Evolutionary conservation across 2,329 filamentous ascomycete genomes (phyloP), one percentile per base, ranked within the genome.

Genomic region (Emmonsia crescens): DNA sequence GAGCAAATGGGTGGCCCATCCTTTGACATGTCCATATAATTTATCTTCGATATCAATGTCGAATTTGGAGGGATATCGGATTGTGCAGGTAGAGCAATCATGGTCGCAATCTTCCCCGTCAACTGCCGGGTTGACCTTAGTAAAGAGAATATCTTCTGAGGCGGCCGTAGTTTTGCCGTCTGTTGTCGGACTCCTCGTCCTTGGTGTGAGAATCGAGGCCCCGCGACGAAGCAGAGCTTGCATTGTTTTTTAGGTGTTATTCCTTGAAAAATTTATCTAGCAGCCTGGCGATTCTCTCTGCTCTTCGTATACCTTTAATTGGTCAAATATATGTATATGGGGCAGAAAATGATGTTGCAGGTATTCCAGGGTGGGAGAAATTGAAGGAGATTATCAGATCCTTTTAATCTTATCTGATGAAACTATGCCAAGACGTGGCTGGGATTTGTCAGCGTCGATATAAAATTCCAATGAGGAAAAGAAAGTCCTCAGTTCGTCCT

Each of bases 71-170:
- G 93, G 93, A 72, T 92, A 95, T 64, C 85, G 83, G 66, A 93
- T 80, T 16, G 85, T 84, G 79, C 94, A 97, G 66, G 80, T 85
- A 29, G 85, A 84, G 78, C 93, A 99, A 76, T 97, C 93, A 73
- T 85, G 90, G 61, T 89, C 79, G 73, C 94, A 97, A 66, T 92
- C 92, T 48, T 95, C 89, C 65, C 92, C 93, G 75, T 96, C 93
- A 49, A 89, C 77, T 3, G 82, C 80, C n/a, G 89, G 84, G 69
- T 88, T 82, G 44, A 90, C 90, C 67, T 83, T 84, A 59, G 85
- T 79, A 74, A 97, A 97, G 10, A 97, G 80, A 40, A 78, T 75
- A 49, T 77, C 75, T 55, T 74, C 74, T 52, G 76, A 75, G 10
- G 76, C 72, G 31, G 79, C 78, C 31, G 79, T 78, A 49, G 70